Evolutionary conservation across 768 basidiomycete genomes (phyloP).

Genomic region (Auriscalpium orientale): DNA sequence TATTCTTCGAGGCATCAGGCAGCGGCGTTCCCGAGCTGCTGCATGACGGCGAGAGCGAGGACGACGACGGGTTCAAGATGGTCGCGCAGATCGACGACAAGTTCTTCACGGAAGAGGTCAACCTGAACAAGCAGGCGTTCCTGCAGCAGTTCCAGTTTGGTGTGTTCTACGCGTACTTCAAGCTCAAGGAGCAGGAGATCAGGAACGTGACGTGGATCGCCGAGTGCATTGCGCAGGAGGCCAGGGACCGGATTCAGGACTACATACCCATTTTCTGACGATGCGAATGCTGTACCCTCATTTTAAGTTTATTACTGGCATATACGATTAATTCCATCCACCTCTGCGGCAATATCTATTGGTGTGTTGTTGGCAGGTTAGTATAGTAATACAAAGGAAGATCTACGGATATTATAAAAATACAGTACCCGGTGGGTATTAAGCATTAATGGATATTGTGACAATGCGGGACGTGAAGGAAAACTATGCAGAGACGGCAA

Average conservation of each 20-base stretch:
- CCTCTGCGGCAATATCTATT: too few relatives aligned
- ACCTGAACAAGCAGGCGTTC: slow-evolving; percentile 91
- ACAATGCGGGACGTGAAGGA: too few relatives aligned
- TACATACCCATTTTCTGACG: slow-evolving; percentile 84
- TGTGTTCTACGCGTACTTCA: slow-evolving; percentile 88
- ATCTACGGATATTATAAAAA: too few relatives aligned
- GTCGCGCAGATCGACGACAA: slow-evolving; percentile 80
- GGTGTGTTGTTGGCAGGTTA: too few relatives aligned
- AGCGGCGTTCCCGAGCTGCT: slow-evolving; percentile 13
- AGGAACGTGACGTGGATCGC: slow-evolving; percentile 90
- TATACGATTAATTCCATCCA: too few relatives aligned
- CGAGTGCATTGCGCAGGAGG: slow-evolving; percentile 97
- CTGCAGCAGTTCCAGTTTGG: slow-evolving; percentile 95
- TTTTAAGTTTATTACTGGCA: too few relatives aligned
- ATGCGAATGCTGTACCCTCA: too few relatives aligned
- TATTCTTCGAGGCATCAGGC: slow-evolving; percentile 72
- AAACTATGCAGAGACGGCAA: too few relatives aligned
- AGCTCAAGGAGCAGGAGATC: slow-evolving; percentile 88
- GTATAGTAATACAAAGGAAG: too few relatives aligned
- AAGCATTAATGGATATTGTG: too few relatives aligned
- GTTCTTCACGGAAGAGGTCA: slow-evolving; percentile 92
- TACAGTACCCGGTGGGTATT: too few relatives aligned
- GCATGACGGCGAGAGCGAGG: slow-evolving; percentile 25
- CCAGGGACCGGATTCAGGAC: slow-evolving; percentile 90
- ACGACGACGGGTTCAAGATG: slow-evolving; percentile 29